Conservation (phyloP, 2,329 filamentous ascomycete genomes). For the Colletotrichum costaricense region DNA sequence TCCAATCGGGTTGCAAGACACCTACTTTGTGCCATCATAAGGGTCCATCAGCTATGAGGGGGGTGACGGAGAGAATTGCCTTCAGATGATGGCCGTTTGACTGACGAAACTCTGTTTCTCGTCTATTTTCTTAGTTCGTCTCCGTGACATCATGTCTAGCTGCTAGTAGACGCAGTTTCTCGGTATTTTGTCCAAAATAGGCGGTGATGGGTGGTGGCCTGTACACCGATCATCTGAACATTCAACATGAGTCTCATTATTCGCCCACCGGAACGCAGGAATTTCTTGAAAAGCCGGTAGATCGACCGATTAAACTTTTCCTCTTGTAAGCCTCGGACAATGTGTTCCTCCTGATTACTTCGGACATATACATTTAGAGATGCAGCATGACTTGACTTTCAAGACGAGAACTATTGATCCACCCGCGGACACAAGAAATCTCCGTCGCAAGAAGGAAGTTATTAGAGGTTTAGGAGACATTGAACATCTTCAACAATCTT, state of each 20-base stretch:
- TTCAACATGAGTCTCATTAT: background rate
- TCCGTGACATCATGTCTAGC: constrained; percentile 8
- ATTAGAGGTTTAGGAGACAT: too few species aligned
- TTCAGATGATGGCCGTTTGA: constrained; percentile 21
- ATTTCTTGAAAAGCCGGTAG: background rate
- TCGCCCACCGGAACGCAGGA: background rate
- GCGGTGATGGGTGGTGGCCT: background rate
- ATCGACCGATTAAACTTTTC: background rate
- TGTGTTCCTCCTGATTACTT: background rate
- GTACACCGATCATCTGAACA: background rate
- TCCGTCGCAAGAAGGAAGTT: background rate
- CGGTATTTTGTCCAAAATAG: constrained; percentile 14
- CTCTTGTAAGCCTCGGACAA: background rate
- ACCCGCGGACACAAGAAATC: background rate
- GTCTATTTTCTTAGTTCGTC: background rate
- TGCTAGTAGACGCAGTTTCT: background rate
- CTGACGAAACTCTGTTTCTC: background rate
- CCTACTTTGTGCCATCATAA: background rate
- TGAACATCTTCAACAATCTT: too few species aligned
- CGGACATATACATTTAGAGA: background rate
- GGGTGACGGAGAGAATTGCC: background rate
- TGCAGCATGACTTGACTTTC: background rate
- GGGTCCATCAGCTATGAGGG: background rate
- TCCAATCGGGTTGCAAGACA: background rate
- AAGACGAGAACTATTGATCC: background rate